phyloP scores from a whole-genome alignment of 352 stramenopile genomes.

The Globisporangium heterothallicum region DNA sequence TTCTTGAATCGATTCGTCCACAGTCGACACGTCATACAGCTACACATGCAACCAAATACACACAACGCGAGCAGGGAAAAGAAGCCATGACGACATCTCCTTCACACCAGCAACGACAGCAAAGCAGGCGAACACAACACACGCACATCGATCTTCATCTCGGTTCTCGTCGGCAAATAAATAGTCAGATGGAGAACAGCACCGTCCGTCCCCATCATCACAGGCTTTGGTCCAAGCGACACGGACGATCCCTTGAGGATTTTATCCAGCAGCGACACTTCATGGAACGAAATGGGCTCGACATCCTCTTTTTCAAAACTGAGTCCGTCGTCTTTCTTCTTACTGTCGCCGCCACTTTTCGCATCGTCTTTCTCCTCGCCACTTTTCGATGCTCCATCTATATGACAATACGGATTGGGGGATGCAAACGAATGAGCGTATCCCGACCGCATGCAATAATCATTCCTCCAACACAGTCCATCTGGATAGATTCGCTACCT shows the following conservation, averaged over 20 bases:
- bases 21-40: conserved; percentile 82
- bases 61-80: background rate
- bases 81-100: background rate
- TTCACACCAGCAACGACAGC: background rate
- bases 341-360: conserved; percentile 9
- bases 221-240: conserved; percentile 47
- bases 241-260: conserved; percentile 54
- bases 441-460: too few relatives aligned
- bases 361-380: conserved; percentile 9
- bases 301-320: conserved; percentile 68
- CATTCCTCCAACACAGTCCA: too few relatives aligned
- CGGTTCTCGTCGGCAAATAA: conserved; percentile 73
- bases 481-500: too few relatives aligned
- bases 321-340: conserved; percentile 44
- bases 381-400: conserved; percentile 7
- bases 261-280: conserved; percentile 73
- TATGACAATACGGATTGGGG: background rate
- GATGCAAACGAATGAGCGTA: background rate
- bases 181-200: conserved; percentile 80
- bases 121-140: background rate
- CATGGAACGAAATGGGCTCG: conserved; percentile 50
- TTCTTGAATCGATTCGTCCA: conserved; percentile 85
- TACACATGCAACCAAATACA: conserved; percentile 16
- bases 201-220: conserved; percentile 37
- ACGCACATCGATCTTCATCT: conserved; percentile 86